phyloP scores from a whole-genome alignment of 768 basidiomycete genomes.

The Mycena epipterygia region DNA sequence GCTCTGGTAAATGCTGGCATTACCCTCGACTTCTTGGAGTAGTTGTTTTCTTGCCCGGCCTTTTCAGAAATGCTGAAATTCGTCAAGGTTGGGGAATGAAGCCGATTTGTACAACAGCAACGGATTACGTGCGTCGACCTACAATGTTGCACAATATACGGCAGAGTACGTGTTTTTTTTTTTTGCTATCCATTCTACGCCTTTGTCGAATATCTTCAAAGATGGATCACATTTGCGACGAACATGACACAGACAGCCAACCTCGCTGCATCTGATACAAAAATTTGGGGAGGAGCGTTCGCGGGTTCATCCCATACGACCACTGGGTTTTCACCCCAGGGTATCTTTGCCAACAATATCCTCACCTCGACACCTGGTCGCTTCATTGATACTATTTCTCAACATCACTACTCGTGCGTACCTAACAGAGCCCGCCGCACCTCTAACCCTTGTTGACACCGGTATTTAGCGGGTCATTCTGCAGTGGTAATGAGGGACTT shows the following conservation, averaged over 20 bases:
- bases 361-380: slow-evolving; percentile 61
- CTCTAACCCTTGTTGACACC: slow-evolving; percentile 37
- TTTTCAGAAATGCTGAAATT: not conserved
- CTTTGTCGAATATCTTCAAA: slow-evolving; percentile 36
- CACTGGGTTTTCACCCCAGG: slow-evolving; percentile 71
- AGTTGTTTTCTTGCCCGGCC: not conserved
- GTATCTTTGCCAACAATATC: slow-evolving; percentile 66
- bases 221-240: slow-evolving; percentile 67
- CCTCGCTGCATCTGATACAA: slow-evolving; percentile 55
- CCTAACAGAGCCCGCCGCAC: slow-evolving; percentile 48
- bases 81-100: slow-evolving; percentile 65
- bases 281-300: slow-evolving; percentile 65
- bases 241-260: slow-evolving; percentile 59
- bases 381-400: slow-evolving; percentile 70
- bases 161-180: slow-evolving; percentile 61
- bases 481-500: slow-evolving; percentile 64
- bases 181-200: not conserved
- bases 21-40: slow-evolving; percentile 67
- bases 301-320: slow-evolving; percentile 62
- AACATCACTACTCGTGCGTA: slow-evolving; percentile 56
- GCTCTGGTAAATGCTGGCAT: slow-evolving; percentile 57
- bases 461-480: slow-evolving; percentile 69
- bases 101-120: slow-evolving; percentile 67
- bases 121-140: slow-evolving; percentile 55
- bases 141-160: slow-evolving; percentile 61